Base-by-base conservation (phyloP, 2,329 filamentous ascomycete genomes). In the Calonectria crousiana region DNA sequence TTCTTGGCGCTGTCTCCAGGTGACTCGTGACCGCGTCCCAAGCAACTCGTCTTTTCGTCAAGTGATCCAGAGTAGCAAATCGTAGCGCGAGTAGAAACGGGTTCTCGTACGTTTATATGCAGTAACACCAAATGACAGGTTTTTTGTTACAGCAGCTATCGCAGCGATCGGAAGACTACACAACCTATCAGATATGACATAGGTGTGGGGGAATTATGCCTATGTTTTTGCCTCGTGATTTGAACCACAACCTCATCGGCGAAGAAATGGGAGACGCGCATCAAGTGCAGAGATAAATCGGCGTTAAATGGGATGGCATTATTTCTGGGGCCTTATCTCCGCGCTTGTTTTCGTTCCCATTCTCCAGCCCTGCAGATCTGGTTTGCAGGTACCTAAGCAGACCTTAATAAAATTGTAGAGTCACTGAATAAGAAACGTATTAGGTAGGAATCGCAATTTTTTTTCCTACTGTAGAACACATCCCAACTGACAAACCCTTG, bases 11-110 rank as follows among this genome's bases (percentile, higher is more conserved):
- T 2, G 89, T 92, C 79, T 93, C 91, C 0, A 93, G 87, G 78
- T 93, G 93, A 64, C 91, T 90, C 0, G 92, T 94, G 0, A 94
- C 92, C 51, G 94, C 90, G 76, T 89, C 90, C 88, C 89, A 90
- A 38, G 87, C 89, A 3, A 90, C 77, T 13, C 87, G 86, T 56
- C 92, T 91, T 70, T 89, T 89, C 1, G 88, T 91, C 28, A 94
- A 83, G 81, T 93, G 92, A 80, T 94, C 92, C 0, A 92, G 85
- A 0, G 92, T 93, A 0, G 90, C 91, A 38, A 93, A 81, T 28
- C 92, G 84, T 44, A 92, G 84, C 0, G 92, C 92, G 34, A 94
- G 84, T 77, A 92, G 89, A 79, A 93, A 94, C 0, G 92, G 92
- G 77, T 91, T 89, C 79, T 93, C 92, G 73, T 93, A 94, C 1